These are phyloP conservation scores for Fusarium algeriense DNA, from an alignment of 2,329 filamentous ascomycete genomes.

Conservation along the genomic window DNA sequence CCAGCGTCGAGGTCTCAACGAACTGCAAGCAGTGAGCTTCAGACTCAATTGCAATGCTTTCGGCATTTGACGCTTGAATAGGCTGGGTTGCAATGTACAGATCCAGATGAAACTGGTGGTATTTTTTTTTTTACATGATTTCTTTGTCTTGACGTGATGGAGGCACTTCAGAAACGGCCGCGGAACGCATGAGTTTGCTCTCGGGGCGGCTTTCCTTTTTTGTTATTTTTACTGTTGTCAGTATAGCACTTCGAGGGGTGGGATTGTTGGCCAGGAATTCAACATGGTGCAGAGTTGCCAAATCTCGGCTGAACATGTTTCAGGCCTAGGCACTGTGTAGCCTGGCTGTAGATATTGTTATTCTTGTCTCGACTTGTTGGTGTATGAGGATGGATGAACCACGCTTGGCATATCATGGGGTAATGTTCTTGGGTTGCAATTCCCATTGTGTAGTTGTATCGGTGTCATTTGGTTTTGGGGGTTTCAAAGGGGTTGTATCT, in stretches of 20 bases:
- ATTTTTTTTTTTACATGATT: constrained; percentile 27
- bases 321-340: constrained; percentile 29
- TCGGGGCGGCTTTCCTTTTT: constrained; percentile 12
- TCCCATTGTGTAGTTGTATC: constrained; percentile 44
- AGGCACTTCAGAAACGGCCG: constrained; percentile 15
- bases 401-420: constrained; percentile 43
- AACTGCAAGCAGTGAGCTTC: constrained; percentile 15
- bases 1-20: constrained; percentile 11
- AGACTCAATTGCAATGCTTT: constrained; percentile 1
- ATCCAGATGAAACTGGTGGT: constrained; percentile 33
- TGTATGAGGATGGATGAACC: constrained; percentile 43
- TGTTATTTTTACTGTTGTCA: constrained; percentile 9
- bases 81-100: constrained; percentile 14
- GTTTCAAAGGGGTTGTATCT: constrained; percentile 17
- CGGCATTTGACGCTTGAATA: neutral
- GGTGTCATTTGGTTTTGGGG: constrained; percentile 20
- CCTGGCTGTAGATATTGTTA: constrained; percentile 44
- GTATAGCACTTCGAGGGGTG: constrained; percentile 14
- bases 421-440: constrained; percentile 37
- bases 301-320: constrained; percentile 5
- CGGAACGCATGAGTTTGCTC: constrained; percentile 16
- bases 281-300: constrained; percentile 9
- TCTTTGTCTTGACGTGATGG: constrained; percentile 23
- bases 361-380: constrained; percentile 42
- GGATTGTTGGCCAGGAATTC: constrained; percentile 3